Evolutionary conservation across 1,284 basidiomycete species (phyloP).

Genomic region (Moesziomyces sp.): DNA sequence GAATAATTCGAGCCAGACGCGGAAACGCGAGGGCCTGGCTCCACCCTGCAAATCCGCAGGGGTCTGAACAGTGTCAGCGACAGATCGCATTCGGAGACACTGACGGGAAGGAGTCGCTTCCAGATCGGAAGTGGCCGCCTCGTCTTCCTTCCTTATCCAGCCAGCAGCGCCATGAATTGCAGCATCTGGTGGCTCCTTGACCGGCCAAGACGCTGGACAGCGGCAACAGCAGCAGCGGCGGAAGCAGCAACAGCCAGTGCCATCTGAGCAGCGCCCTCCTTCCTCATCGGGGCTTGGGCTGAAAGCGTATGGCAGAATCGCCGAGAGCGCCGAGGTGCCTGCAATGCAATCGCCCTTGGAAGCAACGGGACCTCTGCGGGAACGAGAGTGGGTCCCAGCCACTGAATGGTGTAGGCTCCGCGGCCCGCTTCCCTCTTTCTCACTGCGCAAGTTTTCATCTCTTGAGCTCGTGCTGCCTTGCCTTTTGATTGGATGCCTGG

Average conservation of each 20-base stretch:
- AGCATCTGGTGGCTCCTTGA: neutral
- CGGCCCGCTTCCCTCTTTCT: too few relatives aligned
- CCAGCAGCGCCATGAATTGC: neutral
- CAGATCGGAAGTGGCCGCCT: neutral
- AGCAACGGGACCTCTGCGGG: neutral
- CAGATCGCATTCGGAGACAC: neutral
- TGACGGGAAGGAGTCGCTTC: neutral
- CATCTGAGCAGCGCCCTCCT: too few relatives aligned
- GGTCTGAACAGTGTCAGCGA: neutral
- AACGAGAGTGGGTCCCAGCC: neutral
- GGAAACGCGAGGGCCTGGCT: neutral
- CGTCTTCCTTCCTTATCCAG: neutral
- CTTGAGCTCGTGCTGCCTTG: neutral
- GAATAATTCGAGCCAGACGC: neutral
- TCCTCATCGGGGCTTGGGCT: too few relatives aligned
- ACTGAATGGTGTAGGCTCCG: too few relatives aligned
- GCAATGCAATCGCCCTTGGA: neutral
- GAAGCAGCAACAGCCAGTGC: neutral
- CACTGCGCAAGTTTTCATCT: neutral
- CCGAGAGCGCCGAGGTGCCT: too few relatives aligned
- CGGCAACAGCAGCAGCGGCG: too few relatives aligned
- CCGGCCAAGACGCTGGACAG: too few relatives aligned
- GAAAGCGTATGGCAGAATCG: too few relatives aligned
- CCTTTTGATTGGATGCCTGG: neutral
- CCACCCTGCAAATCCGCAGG: neutral